phyloP scores from a whole-genome alignment of 805 yeast species.

The Candida sonorensis region DNA sequence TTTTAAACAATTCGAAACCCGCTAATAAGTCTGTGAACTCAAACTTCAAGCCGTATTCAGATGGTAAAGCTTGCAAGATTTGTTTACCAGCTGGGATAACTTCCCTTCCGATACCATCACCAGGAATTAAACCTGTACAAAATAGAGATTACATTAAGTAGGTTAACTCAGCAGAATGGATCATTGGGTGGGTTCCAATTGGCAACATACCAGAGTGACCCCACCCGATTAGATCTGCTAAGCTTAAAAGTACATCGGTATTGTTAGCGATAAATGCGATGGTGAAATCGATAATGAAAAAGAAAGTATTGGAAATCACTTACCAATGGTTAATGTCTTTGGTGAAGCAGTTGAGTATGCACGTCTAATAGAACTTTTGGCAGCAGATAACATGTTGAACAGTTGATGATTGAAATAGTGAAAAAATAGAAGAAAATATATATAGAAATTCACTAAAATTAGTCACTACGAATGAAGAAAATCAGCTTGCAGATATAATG shows the following conservation, averaged over 20 bases:
- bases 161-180: too few species aligned
- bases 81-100: slow-evolving; percentile 96
- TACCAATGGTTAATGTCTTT: slow-evolving; percentile 47
- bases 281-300: too few species aligned
- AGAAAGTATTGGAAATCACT: slow-evolving; percentile 5
- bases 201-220: too few species aligned
- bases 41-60: slow-evolving; percentile 69
- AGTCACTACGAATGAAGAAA: too few species aligned
- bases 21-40: slow-evolving; percentile 87
- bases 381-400: slow-evolving; percentile 16
- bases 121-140: slow-evolving; percentile 70
- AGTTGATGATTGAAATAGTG: too few species aligned
- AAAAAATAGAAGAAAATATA: too few species aligned
- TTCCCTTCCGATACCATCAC: slow-evolving; percentile 97
- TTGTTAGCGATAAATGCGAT: slow-evolving; percentile 9
- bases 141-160: not conserved
- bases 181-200: too few species aligned
- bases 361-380: slow-evolving; percentile 22
- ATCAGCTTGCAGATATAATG: too few species aligned
- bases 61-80: slow-evolving; percentile 74
- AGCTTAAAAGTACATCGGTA: not conserved
- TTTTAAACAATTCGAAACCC: slow-evolving; percentile 88
- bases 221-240: too few species aligned
- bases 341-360: slow-evolving; percentile 30
- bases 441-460: too few species aligned